Base-by-base conservation (phyloP, 176 grass and related monocot genomes). In the Juncus effusus region DNA sequence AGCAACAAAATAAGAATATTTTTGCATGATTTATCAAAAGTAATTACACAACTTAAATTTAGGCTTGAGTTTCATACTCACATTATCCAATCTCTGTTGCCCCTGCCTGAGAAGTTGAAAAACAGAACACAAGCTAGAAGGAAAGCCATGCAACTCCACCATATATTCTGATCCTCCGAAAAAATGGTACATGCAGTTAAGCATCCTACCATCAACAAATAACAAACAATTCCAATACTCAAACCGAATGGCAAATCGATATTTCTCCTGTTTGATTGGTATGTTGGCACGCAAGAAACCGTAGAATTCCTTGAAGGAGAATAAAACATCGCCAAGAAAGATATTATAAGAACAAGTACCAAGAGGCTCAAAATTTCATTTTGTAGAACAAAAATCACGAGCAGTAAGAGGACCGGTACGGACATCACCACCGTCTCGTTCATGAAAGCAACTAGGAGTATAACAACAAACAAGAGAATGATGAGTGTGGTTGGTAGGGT, bases 161-260 rank as follows among this genome's bases (percentile, higher is more conserved):
- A 80, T 74, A 51, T 72, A n/a, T 63, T 59, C 12, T 80, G 80
- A 38, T 69, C 78, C 37, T 93, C 80, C 1, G 80, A 76, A 64
- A 82, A 90, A 52, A 84, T 47, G 4, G 73, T 74, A 38, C 80
- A 87, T 53, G 91, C 51, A 12, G 76, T 36, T 40, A 90, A 52
- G 78, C 83, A 87, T 11, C 91, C 72, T 38, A 87, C 7, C 69
- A 90, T 16, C 56, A 90, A 39, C 57, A 99, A 79, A 74, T 88
- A 94, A 65, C 54, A 72, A 13, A 72, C 13, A 28, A 35, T 15
- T 42, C 68, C 68, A 5, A 56, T 15, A 16, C 54, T 72, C 58
- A 72, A 47, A 15, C 40, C 52, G 58, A 59, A 47, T 7, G 68
- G 68, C 4, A 59, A 59, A 45, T 44, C 38, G 7, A 51, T 44